Percentiles rank a stretch among this genome's conserved stretches.
Conservation (phyloP, 2,329 filamentous ascomycete species). For the Pyrenophora graminea region DNA sequence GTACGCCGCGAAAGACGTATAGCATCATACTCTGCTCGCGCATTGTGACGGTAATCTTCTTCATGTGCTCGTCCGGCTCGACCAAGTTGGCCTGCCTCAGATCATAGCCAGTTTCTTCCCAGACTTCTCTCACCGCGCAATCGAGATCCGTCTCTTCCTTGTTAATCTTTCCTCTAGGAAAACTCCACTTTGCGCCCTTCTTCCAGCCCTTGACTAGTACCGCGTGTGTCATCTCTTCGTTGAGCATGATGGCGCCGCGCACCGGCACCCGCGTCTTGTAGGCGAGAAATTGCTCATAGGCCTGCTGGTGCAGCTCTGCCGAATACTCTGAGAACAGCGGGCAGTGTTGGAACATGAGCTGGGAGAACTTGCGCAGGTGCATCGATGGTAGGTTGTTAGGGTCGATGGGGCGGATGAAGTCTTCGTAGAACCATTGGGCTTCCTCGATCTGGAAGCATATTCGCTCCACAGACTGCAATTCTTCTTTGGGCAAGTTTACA, state of each 20-base stretch:
- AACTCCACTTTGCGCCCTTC: conserved; percentile 94
- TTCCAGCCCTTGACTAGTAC: conserved; percentile 98
- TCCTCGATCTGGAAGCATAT: conserved; percentile 99
- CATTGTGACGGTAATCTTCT: conserved; percentile 87
- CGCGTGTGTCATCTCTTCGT: conserved; percentile 90
- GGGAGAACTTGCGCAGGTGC: conserved; percentile 80
- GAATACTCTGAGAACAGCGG: conserved; percentile 84
- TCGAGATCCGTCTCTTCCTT: conserved; percentile 93
- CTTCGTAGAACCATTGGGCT: conserved; percentile 99
- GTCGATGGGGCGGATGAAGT: conserved; percentile 92
- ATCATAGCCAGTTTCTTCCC: conserved; percentile 94
- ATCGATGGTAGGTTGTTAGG: conserved; percentile 80
- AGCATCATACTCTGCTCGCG: conserved; percentile 89
- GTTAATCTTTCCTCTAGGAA: conserved; percentile 96
- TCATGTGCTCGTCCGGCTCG: conserved; percentile 68
- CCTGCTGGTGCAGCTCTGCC: conserved; percentile 74
- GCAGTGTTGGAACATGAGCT: conserved; percentile 92
- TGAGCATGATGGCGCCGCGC: conserved; percentile 89
- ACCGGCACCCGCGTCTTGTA: conserved; percentile 97
- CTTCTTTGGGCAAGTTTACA: conserved; percentile 91
- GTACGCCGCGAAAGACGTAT: conserved; percentile 88
- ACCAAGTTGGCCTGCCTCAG: conserved; percentile 76
- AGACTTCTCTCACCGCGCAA: conserved; percentile 91
- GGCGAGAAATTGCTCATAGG: conserved; percentile 87
- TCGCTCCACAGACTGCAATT: conserved; percentile 84